Evolutionary conservation across 2,329 filamentous ascomycete species (phyloP), one percentile per base, ranked within the genome.

Genomic region (Decorospora gaudefroyi): DNA sequence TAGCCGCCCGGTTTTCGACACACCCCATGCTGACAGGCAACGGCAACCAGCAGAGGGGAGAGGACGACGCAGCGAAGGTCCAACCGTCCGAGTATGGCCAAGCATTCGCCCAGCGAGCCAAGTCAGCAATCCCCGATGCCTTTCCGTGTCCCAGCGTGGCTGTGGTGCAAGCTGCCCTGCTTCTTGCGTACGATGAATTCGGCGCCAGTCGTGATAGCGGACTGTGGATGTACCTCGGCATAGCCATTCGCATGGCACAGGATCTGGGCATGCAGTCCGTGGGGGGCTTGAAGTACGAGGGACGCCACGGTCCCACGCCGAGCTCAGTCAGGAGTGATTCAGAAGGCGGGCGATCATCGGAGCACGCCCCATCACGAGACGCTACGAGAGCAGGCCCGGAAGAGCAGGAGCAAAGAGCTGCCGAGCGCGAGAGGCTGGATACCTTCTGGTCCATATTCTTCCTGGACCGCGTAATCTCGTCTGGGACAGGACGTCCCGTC

Each of bases 391-490:
- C 61, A 23, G 57, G 57, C 23, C 57, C 70, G 70, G 44, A 74
- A 17, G 59, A 62, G 23, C 53, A 57, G 70, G 83, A 85, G 60
- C 82, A 80, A 67, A 78, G 74, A 52, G 85, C 81, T 59, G 80
- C 88, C 3, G 89, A 95, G 58, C 83, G 90, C 51, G 90, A 95
- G 63, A 82, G 88, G 11, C 84, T 90, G 29, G 88, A 95, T 59
- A 92, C 90, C 0, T 90, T 95, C 55, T 96, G 90, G 90, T 85
- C 88, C 3, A 86, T 95, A 8, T 95, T 95, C 67, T 86, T 95
- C 53, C 79, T 95, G 1, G 90, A 96, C 61, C 80, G 90, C 13
- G 86, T 92, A 49, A 92, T 95, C 17, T 95, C 90, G 0, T 92
- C 88, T 0, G 90, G 90, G 0, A 93, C 89, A 0, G 90, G 90